These are phyloP conservation scores for Trypanosoma cruzi DNA, from an alignment of 208 protist species.

Conservation along the genomic window DNA sequence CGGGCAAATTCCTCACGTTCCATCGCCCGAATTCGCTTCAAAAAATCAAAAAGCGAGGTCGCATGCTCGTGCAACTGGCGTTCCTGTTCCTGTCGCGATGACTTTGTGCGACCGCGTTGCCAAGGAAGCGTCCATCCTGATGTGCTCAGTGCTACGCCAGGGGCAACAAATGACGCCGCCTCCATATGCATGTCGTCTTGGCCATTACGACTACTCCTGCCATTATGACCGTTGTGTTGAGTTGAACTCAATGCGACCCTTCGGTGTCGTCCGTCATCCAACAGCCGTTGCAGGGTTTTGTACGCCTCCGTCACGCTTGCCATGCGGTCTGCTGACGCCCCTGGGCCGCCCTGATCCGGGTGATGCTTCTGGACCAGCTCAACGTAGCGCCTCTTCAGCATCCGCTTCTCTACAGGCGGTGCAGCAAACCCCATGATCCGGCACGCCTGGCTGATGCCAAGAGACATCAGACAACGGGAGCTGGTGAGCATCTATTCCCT, in stretches of 20 bases:
- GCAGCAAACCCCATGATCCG: conserved; percentile 54
- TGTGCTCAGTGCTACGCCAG: conserved; percentile 63
- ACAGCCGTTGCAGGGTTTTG: conserved; percentile 53
- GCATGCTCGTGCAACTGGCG: conserved; percentile 25
- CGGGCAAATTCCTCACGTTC: conserved; percentile 30
- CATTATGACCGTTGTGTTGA: background rate
- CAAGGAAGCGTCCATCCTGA: conserved; percentile 65
- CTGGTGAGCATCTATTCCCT: conserved; percentile 34
- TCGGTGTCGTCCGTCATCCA: conserved; percentile 32
- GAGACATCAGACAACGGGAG: conserved; percentile 29
- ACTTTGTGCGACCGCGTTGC: conserved; percentile 49
- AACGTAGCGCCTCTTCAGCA: conserved; percentile 72
- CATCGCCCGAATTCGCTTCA: conserved; percentile 35
- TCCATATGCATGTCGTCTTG: conserved; percentile 35
- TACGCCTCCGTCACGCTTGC: conserved; percentile 71
- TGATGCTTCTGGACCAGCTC: conserved; percentile 73
- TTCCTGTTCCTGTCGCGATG: conserved; percentile 29
- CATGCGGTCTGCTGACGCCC: conserved; percentile 52
- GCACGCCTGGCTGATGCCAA: conserved; percentile 66
- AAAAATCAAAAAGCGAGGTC: conserved; percentile 45
- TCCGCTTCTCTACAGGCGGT: conserved; percentile 51
- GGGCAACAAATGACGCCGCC: conserved; percentile 49
- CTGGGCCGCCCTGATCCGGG: conserved; percentile 58
- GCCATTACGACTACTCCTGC: background rate
- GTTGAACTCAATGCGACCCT: background rate